phyloP scores from a whole-genome alignment of 1,139 yeast species.

The Saccharomycopsis phalli region DNA sequence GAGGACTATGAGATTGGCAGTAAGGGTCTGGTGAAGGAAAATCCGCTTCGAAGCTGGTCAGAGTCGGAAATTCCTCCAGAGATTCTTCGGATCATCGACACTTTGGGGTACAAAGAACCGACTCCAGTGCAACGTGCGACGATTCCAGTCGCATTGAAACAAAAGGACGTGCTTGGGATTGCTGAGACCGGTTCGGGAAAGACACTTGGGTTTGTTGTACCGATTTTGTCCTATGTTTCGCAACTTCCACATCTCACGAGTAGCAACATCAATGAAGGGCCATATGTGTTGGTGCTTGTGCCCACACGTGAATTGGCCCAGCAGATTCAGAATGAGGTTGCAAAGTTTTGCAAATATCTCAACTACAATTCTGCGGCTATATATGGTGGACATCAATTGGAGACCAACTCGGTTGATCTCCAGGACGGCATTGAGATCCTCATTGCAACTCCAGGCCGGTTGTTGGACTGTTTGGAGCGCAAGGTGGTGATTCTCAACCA shows the following conservation, averaged over 20 bases:
- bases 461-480: constrained; percentile 71
- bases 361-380: constrained; percentile 51
- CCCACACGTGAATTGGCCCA: constrained; percentile 93
- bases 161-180: constrained; percentile 72
- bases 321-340: constrained; percentile 66
- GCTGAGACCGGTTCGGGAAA: constrained; percentile 98
- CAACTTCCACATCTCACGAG: constrained; percentile 34
- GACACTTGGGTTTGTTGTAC: constrained; percentile 75
- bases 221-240: constrained; percentile 53
- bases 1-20: constrained; percentile 68
- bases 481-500: constrained; percentile 50
- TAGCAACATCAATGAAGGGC: constrained; percentile 44
- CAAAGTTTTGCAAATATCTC: constrained; percentile 37
- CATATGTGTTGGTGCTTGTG: constrained; percentile 61
- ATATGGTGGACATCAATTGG: constrained; percentile 87
- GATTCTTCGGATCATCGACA: constrained; percentile 33
- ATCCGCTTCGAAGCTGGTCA: constrained; percentile 69
- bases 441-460: constrained; percentile 90
- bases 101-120: constrained; percentile 49
- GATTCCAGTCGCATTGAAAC: constrained; percentile 58
- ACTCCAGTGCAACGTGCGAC: constrained; percentile 90
- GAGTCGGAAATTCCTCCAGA: constrained; percentile 45
- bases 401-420: constrained; percentile 56
- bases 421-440: constrained; percentile 68
- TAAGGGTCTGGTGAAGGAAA: constrained; percentile 42